Conservation (phyloP, 495 filamentous ascomycete species). For the Podospora sp. region DNA sequence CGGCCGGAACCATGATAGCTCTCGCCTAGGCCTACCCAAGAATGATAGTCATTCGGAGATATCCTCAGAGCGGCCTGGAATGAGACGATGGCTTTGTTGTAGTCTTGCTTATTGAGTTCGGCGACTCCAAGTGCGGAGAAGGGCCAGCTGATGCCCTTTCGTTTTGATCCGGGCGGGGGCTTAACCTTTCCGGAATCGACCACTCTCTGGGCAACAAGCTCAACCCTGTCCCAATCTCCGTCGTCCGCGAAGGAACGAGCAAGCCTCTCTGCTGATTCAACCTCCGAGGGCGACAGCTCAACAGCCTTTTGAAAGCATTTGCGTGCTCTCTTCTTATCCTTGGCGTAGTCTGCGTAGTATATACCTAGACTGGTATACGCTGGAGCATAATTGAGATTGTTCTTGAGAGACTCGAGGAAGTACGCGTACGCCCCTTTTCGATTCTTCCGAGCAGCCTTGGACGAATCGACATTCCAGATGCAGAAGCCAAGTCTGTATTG, state of each 20-base stretch:
- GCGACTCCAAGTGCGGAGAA: slow-evolving; percentile 96
- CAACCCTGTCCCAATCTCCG: slow-evolving; percentile 94
- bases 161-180: slow-evolving; percentile 87
- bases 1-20: slow-evolving; percentile 92
- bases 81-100: slow-evolving; percentile 79
- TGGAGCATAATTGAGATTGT: slow-evolving; percentile 86
- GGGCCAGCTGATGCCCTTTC: slow-evolving; percentile 91
- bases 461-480: slow-evolving; percentile 79
- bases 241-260: slow-evolving; percentile 83
- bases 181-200: slow-evolving; percentile 89
- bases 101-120: slow-evolving; percentile 93
- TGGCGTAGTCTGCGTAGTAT: slow-evolving; percentile 91
- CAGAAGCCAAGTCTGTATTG: slow-evolving; percentile 88
- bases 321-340: slow-evolving; percentile 78
- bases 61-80: slow-evolving; percentile 90
- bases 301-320: slow-evolving; percentile 97
- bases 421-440: slow-evolving; percentile 73
- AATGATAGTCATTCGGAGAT: slow-evolving; percentile 83
- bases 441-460: slow-evolving; percentile 69
- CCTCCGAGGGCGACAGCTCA: slow-evolving; percentile 85
- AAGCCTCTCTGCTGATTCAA: slow-evolving; percentile 84
- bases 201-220: slow-evolving; percentile 86
- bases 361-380: slow-evolving; percentile 92
- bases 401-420: slow-evolving; percentile 82
- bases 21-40: slow-evolving; percentile 94